phyloP scores from a whole-genome alignment of 192 early-diverging fungal species.

The Backusella macrospora region DNA sequence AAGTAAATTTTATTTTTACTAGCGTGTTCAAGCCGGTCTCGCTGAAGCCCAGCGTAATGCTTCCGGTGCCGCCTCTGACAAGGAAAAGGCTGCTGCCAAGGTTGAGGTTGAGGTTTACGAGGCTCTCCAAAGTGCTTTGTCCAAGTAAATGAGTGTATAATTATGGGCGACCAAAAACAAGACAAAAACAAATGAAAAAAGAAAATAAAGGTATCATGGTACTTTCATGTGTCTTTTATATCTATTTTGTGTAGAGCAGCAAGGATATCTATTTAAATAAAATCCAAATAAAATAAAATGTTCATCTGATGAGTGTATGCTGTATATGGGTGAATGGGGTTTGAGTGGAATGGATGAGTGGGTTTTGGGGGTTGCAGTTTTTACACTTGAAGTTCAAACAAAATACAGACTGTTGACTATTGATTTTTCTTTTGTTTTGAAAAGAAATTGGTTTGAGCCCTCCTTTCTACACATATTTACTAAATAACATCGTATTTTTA shows the following conservation, averaged over 20 bases:
- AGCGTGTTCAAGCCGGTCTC: conserved; percentile 72
- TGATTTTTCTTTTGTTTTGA: too few species aligned
- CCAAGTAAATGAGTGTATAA: conserved; percentile 35
- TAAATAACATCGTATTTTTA: too few species aligned
- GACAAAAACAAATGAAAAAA: conserved; percentile 1
- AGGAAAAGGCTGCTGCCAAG: conserved; percentile 80
- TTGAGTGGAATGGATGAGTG: too few species aligned
- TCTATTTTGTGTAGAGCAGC: conserved; percentile 7
- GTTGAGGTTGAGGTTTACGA: conserved; percentile 90
- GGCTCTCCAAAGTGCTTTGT: conserved; percentile 76
- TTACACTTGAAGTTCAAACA: too few species aligned
- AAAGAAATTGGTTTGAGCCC: too few species aligned
- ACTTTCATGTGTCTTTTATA: not conserved
- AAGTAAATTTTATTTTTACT: not conserved
- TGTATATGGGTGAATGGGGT: too few species aligned
- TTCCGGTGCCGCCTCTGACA: conserved; percentile 66
- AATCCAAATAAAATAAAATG: not conserved
- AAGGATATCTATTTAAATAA: conserved; percentile 12
- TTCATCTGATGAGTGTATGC: not conserved
- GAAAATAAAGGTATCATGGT: conserved; percentile 10
- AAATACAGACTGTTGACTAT: too few species aligned
- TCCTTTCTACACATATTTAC: too few species aligned
- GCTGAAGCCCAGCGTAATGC: conserved; percentile 80
- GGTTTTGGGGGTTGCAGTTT: too few species aligned
- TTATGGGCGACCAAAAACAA: conserved; percentile 14